phyloP scores from a whole-genome alignment of 495 filamentous ascomycete species.

The Massariosphaeria phaeospora region DNA sequence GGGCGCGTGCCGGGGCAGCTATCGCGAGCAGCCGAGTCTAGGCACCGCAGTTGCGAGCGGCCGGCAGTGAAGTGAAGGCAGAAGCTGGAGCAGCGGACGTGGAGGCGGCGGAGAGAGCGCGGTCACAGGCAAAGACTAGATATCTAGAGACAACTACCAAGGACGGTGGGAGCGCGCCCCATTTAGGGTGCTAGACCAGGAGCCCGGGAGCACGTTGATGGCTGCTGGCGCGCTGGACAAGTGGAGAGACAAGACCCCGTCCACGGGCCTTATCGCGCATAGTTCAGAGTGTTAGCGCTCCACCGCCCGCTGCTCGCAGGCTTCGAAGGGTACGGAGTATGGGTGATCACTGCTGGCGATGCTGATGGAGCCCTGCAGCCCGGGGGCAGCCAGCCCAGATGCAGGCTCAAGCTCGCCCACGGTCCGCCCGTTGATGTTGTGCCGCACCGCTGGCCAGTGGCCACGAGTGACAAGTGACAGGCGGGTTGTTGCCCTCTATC shows the following conservation, averaged over 20 bases:
- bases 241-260: not conserved
- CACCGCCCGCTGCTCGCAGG: not conserved
- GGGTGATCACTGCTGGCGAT: no score
- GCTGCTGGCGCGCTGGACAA: not conserved
- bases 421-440: no score
- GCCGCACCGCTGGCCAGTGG: no score
- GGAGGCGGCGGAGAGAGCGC: not conserved
- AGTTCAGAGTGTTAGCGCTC: not conserved
- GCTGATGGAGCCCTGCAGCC: no score
- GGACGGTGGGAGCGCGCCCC: no score
- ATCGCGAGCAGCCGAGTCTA: no score
- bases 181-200: slow-evolving; percentile 1
- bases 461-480: no score
- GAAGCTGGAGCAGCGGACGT: not conserved
- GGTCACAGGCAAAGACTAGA: slow-evolving; percentile 1
- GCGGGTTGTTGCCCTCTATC: no score
- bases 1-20: not conserved
- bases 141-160: no score
- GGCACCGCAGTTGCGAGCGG: not conserved
- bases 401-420: no score
- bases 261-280: slow-evolving; percentile 13
- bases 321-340: not conserved
- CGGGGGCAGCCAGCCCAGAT: no score
- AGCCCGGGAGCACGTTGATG: slow-evolving; percentile 5
- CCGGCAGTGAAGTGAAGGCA: not conserved